These are phyloP conservation scores for Hypoxylon sp. DNA, from an alignment of 2,329 filamentous ascomycete species.

Conservation along the genomic window DNA sequence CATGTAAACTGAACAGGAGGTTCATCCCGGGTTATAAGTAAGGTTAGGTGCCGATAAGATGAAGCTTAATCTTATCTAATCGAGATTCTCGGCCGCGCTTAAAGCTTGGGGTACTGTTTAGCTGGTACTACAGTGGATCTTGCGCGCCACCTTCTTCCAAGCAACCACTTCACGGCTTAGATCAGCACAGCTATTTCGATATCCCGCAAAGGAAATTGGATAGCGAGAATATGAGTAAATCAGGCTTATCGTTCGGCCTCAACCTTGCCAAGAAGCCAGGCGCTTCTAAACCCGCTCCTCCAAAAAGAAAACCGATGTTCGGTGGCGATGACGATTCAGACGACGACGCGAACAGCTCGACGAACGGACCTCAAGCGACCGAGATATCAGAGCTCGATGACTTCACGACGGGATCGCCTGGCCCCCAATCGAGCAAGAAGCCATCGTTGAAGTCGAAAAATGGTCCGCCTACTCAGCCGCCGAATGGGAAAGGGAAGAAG, in stretches of 20 bases:
- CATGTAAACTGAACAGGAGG: conserved; percentile 2
- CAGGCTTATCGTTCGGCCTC: conserved; percentile 69
- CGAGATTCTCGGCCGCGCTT: conserved; percentile 5
- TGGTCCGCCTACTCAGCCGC: conserved; percentile 56
- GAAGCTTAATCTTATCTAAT: conserved; percentile 44
- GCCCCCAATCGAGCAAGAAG: conserved; percentile 52
- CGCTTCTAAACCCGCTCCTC: conserved; percentile 64
- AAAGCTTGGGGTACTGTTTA: conserved; percentile 6
- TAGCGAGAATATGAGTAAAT: conserved; percentile 52
- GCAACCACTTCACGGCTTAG: conserved; percentile 8
- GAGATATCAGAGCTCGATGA: conserved; percentile 74
- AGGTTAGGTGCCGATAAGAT: conserved; percentile 20
- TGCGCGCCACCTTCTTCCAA: conserved; percentile 21
- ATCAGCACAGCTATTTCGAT: not conserved
- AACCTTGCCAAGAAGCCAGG: conserved; percentile 72
- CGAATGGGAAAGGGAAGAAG: conserved; percentile 63
- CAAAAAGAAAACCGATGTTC: conserved; percentile 70
- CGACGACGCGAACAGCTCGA: conserved; percentile 59
- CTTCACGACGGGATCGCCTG: conserved; percentile 55
- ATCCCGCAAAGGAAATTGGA: not conserved
- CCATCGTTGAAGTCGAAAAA: conserved; percentile 52
- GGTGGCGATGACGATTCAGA: conserved; percentile 71
- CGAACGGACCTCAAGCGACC: conserved; percentile 61
- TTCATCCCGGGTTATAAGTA: not conserved
- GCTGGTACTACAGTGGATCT: conserved; percentile 20